These are phyloP conservation scores for Colletotrichum sublineola DNA, from an alignment of 2,329 filamentous ascomycete genomes.

Conservation along the genomic window DNA sequence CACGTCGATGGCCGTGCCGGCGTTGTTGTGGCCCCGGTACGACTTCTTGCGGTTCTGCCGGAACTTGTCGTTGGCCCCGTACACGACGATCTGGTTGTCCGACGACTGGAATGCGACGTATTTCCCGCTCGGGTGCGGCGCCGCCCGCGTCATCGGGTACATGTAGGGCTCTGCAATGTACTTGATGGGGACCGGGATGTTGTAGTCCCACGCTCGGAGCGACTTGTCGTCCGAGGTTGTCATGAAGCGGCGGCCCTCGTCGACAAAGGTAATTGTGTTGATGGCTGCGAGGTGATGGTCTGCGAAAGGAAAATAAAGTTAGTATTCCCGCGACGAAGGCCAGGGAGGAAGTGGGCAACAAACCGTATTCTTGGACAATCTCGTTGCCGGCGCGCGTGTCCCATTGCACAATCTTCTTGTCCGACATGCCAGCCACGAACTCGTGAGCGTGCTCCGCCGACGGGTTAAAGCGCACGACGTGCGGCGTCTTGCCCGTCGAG, in stretches of 20 bases:
- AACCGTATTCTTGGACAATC: conserved; percentile 87
- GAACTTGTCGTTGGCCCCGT: conserved; percentile 94
- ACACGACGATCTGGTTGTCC: conserved; percentile 98
- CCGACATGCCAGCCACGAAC: conserved; percentile 96
- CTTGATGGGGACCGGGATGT: conserved; percentile 98
- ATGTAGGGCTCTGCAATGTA: conserved; percentile 98
- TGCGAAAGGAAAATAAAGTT: neutral
- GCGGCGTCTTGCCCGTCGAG: conserved; percentile 93
- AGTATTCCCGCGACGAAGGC: neutral
- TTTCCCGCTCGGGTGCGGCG: conserved; percentile 89
- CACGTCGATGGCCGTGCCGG: conserved; percentile 92
- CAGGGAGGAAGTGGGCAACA: neutral
- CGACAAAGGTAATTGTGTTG: conserved; percentile 97
- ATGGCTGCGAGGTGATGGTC: conserved; percentile 98
- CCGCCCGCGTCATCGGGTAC: conserved; percentile 92
- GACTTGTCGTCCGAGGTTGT: conserved; percentile 98
- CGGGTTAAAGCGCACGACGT: conserved; percentile 95
- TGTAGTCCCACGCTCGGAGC: conserved; percentile 97
- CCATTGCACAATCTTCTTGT: conserved; percentile 99
- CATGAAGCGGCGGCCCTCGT: conserved; percentile 95
- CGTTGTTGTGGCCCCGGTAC: conserved; percentile 95
- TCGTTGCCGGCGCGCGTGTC: conserved; percentile 84
- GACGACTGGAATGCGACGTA: conserved; percentile 90
- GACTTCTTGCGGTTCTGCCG: conserved; percentile 97
- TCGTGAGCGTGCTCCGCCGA: conserved; percentile 82